Conservation (phyloP, 1,139 yeast genomes). For the Meyerozyma elateridarum region DNA sequence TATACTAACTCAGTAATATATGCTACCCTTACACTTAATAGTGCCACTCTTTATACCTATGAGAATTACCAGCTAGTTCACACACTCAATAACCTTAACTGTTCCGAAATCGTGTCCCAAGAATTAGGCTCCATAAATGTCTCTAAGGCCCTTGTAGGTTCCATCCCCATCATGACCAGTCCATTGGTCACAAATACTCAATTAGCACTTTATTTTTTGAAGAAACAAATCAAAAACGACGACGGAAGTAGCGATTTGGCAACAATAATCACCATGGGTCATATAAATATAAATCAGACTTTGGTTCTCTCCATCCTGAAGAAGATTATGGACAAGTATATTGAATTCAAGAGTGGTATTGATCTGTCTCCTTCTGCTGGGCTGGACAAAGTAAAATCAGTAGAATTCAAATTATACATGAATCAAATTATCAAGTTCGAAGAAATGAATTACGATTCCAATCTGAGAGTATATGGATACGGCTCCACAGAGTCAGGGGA, state of each 20-base stretch:
- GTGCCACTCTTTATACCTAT: conserved; percentile 53
- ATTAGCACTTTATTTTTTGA: conserved; percentile 45
- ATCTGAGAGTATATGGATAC: conserved; percentile 30
- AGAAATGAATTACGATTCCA: conserved; percentile 41
- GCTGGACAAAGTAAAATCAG: conserved; percentile 25
- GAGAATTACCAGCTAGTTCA: conserved; percentile 43
- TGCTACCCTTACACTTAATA: conserved; percentile 47
- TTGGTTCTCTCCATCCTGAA: conserved; percentile 45
- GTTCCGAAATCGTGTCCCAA: conserved; percentile 51
- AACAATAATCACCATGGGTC: conserved; percentile 46
- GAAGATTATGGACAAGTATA: conserved; percentile 46
- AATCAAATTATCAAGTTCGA: conserved; percentile 48
- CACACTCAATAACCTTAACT: conserved; percentile 38
- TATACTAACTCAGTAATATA: conserved; percentile 28
- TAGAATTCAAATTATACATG: conserved; percentile 50
- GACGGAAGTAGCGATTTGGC: conserved; percentile 48
- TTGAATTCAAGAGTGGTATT: conserved; percentile 28
- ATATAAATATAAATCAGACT: conserved; percentile 39
- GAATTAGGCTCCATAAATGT: conserved; percentile 52
- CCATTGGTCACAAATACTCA: conserved; percentile 27
- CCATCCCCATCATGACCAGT: conserved; percentile 31
- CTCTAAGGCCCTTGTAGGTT: conserved; percentile 41
- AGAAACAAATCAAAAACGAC: conserved; percentile 33
- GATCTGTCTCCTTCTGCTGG: conserved; percentile 9
- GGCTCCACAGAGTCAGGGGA: conserved; percentile 23